phyloP scores from a whole-genome alignment of 768 basidiomycete species.

The Gyrodon lividus region DNA sequence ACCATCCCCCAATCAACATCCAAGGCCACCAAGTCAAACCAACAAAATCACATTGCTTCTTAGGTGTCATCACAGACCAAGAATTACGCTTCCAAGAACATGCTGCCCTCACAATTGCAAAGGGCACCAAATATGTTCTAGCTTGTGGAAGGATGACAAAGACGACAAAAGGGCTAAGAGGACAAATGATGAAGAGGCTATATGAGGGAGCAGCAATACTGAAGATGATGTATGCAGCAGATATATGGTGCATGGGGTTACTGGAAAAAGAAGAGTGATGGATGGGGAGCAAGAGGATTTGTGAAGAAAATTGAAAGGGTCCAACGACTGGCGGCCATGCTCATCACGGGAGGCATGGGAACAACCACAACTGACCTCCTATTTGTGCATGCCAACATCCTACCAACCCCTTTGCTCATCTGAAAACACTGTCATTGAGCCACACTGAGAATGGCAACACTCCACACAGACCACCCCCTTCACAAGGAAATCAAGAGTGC shows the following conservation, averaged over 20 bases:
- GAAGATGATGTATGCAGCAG: conserved; percentile 33
- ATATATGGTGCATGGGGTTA: conserved; percentile 1
- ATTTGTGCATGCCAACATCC: conserved; percentile 16
- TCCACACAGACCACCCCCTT: background rate
- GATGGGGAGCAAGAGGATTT: conserved; percentile 12
- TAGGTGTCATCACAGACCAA: conserved; percentile 33
- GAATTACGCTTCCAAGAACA: conserved; percentile 29
- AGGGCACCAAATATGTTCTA: background rate
- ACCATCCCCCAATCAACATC: background rate
- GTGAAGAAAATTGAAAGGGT: conserved; percentile 11
- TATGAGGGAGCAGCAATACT: conserved; percentile 28
- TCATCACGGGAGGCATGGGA: conserved; percentile 22
- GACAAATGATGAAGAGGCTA: conserved; percentile 15
- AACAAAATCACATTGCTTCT: conserved; percentile 19
- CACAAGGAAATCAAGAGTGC: background rate
- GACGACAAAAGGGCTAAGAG: conserved; percentile 17
- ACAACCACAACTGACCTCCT: conserved; percentile 22
- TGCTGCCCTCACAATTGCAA: background rate
- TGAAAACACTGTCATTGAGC: background rate
- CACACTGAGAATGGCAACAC: background rate
- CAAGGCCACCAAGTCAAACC: conserved; percentile 16
- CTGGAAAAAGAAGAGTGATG: background rate
- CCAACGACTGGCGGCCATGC: conserved; percentile 19
- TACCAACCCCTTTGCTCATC: background rate
- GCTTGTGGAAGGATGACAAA: background rate